A percentile compares a stretch with the other conserved stretches of the same genome.
Conservation (phyloP, 1,139 yeast species). For the Candida labiduridarum region DNA sequence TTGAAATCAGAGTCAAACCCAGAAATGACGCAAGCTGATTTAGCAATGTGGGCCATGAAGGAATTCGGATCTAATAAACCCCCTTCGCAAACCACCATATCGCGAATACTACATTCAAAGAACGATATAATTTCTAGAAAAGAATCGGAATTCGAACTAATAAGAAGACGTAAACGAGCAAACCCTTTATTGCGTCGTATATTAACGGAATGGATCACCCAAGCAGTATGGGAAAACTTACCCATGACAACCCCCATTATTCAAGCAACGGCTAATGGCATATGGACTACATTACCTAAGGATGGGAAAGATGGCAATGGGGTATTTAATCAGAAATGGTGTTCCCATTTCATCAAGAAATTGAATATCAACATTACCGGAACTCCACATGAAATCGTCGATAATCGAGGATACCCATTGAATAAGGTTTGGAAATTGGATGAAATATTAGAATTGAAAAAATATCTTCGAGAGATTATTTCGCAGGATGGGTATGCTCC, state of each 20-base stretch:
- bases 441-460: conserved; percentile 50
- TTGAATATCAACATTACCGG: conserved; percentile 56
- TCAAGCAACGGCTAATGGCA: conserved; percentile 63
- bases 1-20: conserved; percentile 68
- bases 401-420: conserved; percentile 39
- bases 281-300: conserved; percentile 62
- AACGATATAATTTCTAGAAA: conserved; percentile 60
- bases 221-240: conserved; percentile 66
- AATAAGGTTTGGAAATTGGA: conserved; percentile 66
- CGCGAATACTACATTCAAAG: conserved; percentile 59
- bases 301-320: conserved; percentile 64
- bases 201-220: conserved; percentile 69
- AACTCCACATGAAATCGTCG: conserved; percentile 41
- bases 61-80: conserved; percentile 53
- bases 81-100: conserved; percentile 70
- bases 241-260: conserved; percentile 67
- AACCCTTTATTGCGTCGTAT: conserved; percentile 60
- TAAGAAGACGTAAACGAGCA: conserved; percentile 56
- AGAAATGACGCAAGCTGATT: conserved; percentile 66
- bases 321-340: conserved; percentile 67
- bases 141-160: conserved; percentile 57
- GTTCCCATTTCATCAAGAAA: conserved; percentile 56
- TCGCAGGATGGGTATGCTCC: conserved; percentile 43
- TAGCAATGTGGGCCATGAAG: conserved; percentile 65
- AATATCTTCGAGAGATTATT: conserved; percentile 35